Evolutionary conservation across 805 yeast genomes (phyloP).

Genomic region (Dipodascus albidus): DNA sequence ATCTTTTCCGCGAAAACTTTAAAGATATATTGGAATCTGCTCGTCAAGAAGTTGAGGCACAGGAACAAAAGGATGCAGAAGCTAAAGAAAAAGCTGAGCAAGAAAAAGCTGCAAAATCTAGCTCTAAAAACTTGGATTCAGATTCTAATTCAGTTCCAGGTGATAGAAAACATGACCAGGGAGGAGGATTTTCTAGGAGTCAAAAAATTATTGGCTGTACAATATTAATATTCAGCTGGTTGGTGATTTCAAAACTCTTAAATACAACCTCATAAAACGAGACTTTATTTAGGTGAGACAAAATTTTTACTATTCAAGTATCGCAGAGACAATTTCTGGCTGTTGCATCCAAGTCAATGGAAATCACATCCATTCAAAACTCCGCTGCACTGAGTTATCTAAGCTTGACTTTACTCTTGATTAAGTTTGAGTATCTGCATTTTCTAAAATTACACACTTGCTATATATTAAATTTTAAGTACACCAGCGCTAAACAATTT

Average conservation of each 20-base stretch:
- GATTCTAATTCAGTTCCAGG: too few relatives aligned
- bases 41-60: background rate
- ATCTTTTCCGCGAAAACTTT: conserved; percentile 49
- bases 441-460: too few relatives aligned
- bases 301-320: too few relatives aligned
- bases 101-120: background rate
- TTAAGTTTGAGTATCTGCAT: too few relatives aligned
- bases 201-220: background rate
- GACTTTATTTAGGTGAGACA: too few relatives aligned
- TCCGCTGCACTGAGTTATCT: too few relatives aligned
- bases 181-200: background rate
- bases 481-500: too few relatives aligned
- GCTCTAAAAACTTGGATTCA: background rate
- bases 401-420: too few relatives aligned
- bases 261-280: background rate
- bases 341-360: too few relatives aligned
- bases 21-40: conserved; percentile 44
- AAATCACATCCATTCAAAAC: too few relatives aligned
- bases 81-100: background rate
- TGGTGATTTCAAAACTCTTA: background rate
- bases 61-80: background rate
- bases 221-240: background rate
- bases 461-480: too few relatives aligned
- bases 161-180: background rate
- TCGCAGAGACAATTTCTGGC: too few relatives aligned